Percentiles rank a stretch among this genome's conserved stretches.
phyloP scores from a whole-genome alignment of 768 basidiomycete genomes.

The Hericium alpestre region DNA sequence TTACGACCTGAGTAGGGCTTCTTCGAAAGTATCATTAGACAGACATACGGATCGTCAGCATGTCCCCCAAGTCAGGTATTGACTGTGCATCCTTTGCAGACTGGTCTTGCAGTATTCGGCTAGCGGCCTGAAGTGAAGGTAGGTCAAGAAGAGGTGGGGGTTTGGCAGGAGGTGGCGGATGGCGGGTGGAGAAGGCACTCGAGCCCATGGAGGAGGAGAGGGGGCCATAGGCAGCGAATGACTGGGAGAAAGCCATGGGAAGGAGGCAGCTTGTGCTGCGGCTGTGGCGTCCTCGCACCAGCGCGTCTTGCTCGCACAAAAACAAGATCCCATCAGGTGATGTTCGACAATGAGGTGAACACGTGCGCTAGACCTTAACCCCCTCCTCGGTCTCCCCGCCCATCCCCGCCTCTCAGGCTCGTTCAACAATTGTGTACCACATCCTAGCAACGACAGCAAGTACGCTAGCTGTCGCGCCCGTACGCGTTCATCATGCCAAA shows the following conservation, averaged over 20 bases:
- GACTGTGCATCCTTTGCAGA: conserved; percentile 63
- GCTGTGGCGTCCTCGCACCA: background rate
- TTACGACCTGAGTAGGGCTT: background rate
- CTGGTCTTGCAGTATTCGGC: conserved; percentile 55
- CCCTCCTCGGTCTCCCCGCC: too few species aligned
- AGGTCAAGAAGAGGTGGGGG: conserved; percentile 40
- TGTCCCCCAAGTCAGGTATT: conserved; percentile 68
- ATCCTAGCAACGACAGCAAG: too few species aligned
- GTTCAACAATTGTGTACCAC: too few species aligned
- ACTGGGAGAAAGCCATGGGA: conserved; percentile 1
- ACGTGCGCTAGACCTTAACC: background rate
- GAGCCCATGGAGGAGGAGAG: background rate
- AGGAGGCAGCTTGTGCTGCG: background rate
- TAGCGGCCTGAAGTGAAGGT: conserved; percentile 52
- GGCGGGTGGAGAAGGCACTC: background rate
- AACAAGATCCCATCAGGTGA: background rate
- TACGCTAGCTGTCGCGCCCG: background rate
- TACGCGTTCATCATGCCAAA: background rate
- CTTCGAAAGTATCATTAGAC: background rate
- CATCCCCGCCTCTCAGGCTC: too few species aligned
- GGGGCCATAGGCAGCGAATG: background rate
- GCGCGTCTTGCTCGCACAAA: background rate
- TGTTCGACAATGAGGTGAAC: background rate
- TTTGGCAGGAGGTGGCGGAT: conserved; percentile 1
- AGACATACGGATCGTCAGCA: conserved; percentile 43